Conservation (phyloP, 2,329 filamentous ascomycete species). For the Phialocephala sp. region DNA sequence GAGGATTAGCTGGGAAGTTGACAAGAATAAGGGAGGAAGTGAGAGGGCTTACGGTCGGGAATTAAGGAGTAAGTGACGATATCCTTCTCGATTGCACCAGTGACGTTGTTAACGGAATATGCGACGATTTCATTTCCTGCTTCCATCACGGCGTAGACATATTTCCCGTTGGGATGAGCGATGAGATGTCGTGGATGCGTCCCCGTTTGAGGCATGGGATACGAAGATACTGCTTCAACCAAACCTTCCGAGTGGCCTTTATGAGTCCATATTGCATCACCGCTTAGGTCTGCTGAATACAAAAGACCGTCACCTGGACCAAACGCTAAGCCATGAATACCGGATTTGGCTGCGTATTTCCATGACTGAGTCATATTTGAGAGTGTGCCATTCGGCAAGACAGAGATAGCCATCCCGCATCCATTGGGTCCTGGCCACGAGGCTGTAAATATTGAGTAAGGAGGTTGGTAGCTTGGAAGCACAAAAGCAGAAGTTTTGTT, state of each 20-base stretch:
- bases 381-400: slow-evolving; percentile 12
- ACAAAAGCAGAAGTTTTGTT: slow-evolving; percentile 7
- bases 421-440: slow-evolving; percentile 19
- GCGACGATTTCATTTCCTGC: slow-evolving; percentile 17
- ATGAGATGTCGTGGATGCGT: slow-evolving; percentile 24
- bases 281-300: slow-evolving; percentile 22
- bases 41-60: neutral
- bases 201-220: slow-evolving; percentile 2
- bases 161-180: slow-evolving; percentile 19
- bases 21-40: neutral
- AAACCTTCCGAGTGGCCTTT: neutral
- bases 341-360: slow-evolving; percentile 16
- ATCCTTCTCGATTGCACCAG: neutral
- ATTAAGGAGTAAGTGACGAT: slow-evolving; percentile 11
- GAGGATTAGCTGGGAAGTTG: neutral
- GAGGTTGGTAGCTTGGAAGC: slow-evolving; percentile 10
- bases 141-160: slow-evolving; percentile 22
- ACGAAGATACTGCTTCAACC: slow-evolving; percentile 1
- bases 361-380: slow-evolving; percentile 17
- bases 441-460: slow-evolving; percentile 12
- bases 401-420: slow-evolving; percentile 15
- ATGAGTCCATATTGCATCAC: slow-evolving; percentile 14
- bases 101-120: slow-evolving; percentile 7
- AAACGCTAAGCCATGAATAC: slow-evolving; percentile 20
- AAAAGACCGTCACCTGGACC: slow-evolving; percentile 2